Conservation (phyloP, 78 protist genomes). For the Anaeramoeba flamelloides region DNA sequence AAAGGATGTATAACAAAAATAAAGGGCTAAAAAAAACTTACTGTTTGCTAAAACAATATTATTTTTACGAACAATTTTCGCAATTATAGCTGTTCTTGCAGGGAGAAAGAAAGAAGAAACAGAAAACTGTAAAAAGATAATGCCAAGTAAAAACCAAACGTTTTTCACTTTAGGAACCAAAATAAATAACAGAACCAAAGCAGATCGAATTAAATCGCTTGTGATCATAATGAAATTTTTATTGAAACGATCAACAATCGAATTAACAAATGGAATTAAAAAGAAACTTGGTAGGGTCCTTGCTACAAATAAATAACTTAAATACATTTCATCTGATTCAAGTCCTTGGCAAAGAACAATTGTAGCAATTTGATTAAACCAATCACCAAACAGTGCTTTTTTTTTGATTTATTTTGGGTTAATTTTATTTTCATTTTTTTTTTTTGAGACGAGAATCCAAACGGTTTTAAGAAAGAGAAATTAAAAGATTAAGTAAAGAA, state of each 20-base stretch:
- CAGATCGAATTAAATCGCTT: not conserved
- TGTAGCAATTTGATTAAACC: slow-evolving; percentile 2
- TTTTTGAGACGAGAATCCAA: too few species aligned
- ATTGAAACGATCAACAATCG: not conserved
- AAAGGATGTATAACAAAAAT: too few species aligned
- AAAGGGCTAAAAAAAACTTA: too few species aligned
- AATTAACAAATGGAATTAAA: not conserved
- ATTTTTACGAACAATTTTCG: not conserved
- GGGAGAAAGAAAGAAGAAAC: not conserved
- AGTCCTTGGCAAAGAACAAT: not conserved
- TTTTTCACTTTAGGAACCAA: not conserved
- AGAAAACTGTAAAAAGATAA: not conserved
- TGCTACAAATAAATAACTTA: not conserved
- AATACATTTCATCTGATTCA: not conserved
- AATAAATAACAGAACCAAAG: not conserved
- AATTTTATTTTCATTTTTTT: too few species aligned
- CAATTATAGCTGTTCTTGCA: not conserved
- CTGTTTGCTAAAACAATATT: not conserved
- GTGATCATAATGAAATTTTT: not conserved
- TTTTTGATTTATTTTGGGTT: too few species aligned
- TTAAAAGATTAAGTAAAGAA: too few species aligned
- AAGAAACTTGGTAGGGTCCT: not conserved
- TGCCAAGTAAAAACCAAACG: not conserved
- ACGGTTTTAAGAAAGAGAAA: too few species aligned
- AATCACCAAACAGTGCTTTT: too few species aligned